Evolutionary conservation across 1,139 yeast species (phyloP).

Genomic region (Scheffersomyces segobiensis): DNA sequence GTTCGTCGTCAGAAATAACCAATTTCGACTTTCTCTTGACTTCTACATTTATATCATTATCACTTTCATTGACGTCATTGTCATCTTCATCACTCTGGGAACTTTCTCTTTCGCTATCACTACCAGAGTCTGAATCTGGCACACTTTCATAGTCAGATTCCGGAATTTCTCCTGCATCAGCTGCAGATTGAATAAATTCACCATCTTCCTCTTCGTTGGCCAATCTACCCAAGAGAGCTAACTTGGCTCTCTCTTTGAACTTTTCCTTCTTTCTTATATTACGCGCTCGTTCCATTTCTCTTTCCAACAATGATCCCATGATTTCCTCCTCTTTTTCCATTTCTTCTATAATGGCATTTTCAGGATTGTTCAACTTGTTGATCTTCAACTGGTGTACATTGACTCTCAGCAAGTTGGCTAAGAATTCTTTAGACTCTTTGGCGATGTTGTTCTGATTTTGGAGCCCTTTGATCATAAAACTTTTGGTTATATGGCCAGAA

Average conservation of each 20-base stretch:
- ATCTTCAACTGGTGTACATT: constrained; percentile 38
- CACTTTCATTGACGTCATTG: constrained; percentile 10
- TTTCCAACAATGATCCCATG: constrained; percentile 55
- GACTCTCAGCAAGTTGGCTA: constrained; percentile 29
- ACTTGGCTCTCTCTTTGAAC: constrained; percentile 37
- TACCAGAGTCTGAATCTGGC: constrained; percentile 17
- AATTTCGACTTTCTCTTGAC: constrained; percentile 6
- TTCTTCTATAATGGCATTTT: constrained; percentile 32
- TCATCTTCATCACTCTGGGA: constrained; percentile 14
- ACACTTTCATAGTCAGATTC: constrained; percentile 25
- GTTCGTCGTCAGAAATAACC: constrained; percentile 15
- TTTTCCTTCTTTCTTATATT: constrained; percentile 54
- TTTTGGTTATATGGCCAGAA: constrained; percentile 4
- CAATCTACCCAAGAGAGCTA: constrained; percentile 25
- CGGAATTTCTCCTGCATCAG: constrained; percentile 21
- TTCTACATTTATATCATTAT: constrained; percentile 4
- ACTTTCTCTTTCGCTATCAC: constrained; percentile 18
- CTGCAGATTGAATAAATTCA: constrained; percentile 9
- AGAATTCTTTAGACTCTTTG: constrained; percentile 15
- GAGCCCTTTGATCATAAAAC: constrained; percentile 6
- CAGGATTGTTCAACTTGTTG: constrained; percentile 26
- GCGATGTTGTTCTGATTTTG: constrained; percentile 4
- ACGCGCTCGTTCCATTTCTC: constrained; percentile 58
- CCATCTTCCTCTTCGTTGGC: constrained; percentile 14
- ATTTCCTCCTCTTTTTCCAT: constrained; percentile 43